Conservation (phyloP, 192 early-diverging fungal species). For the Mortierella antarctica region DNA sequence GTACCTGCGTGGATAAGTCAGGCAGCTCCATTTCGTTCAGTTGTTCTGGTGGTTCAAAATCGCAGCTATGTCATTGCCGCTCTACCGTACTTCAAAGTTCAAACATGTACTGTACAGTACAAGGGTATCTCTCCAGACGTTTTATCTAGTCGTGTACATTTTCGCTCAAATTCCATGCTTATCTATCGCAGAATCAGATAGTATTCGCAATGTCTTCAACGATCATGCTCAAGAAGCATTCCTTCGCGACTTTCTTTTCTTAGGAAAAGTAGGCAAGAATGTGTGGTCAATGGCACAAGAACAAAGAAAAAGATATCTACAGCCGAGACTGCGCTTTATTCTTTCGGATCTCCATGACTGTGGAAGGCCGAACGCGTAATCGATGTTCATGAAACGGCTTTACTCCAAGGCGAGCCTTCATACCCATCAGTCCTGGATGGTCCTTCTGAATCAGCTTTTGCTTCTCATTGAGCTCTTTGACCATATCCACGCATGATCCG, state of each 20-base stretch:
- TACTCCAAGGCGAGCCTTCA: constrained; percentile 39
- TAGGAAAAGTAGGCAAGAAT: background rate
- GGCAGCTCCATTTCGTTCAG: too few species aligned
- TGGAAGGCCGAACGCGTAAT: constrained; percentile 31
- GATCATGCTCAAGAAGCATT: background rate
- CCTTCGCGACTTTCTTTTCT: background rate
- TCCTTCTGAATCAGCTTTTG: constrained; percentile 31
- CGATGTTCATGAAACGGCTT: constrained; percentile 41
- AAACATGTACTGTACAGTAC: too few species aligned
- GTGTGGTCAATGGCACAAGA: background rate
- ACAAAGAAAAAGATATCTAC: background rate
- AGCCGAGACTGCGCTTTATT: constrained; percentile 13
- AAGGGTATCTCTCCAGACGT: too few species aligned
- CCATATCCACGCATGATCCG: constrained; percentile 58
- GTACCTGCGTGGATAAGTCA: too few species aligned
- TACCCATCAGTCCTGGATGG: constrained; percentile 30
- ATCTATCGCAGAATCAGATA: too few species aligned
- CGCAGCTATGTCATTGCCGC: too few species aligned
- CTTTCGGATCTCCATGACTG: constrained; percentile 29
- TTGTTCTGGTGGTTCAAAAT: too few species aligned
- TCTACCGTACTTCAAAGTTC: too few species aligned
- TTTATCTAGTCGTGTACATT: too few species aligned
- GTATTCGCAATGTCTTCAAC: too few species aligned
- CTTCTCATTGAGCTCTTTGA: constrained; percentile 43
- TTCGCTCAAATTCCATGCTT: too few species aligned